A percentile compares a stretch with the other conserved stretches of the same genome.
Evolutionary conservation across 805 yeast genomes (phyloP).

Genomic region (Wickerhamiella spandovensis): DNA sequence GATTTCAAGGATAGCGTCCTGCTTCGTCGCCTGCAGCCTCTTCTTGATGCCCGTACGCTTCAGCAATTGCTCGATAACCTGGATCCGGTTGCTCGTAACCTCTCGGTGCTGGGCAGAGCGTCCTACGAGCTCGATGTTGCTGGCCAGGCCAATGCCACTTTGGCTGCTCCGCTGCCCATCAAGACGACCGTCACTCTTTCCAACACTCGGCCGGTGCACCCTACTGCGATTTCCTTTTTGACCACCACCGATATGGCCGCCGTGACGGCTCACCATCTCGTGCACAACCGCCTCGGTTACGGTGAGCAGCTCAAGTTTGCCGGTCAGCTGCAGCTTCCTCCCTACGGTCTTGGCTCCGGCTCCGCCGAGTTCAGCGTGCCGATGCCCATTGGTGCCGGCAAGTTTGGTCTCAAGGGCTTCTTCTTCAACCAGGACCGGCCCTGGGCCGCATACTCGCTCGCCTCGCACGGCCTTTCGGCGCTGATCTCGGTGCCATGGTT

Average conservation of each 20-base stretch:
- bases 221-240: slow-evolving; percentile 6
- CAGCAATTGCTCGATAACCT: slow-evolving; percentile 15
- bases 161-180: slow-evolving; percentile 4
- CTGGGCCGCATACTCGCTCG: slow-evolving; percentile 42
- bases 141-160: neutral
- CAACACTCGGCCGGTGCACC: slow-evolving; percentile 8
- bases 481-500: slow-evolving; percentile 27
- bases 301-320: slow-evolving; percentile 14
- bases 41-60: slow-evolving; percentile 17
- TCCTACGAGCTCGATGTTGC: slow-evolving; percentile 7
- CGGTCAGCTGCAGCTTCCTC: slow-evolving; percentile 12
- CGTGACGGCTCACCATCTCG: slow-evolving; percentile 7
- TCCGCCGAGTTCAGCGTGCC: slow-evolving; percentile 11
- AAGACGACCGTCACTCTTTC: slow-evolving; percentile 12
- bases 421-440: slow-evolving; percentile 40
- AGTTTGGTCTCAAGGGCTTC: slow-evolving; percentile 23
- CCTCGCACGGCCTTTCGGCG: slow-evolving; percentile 30
- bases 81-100: slow-evolving; percentile 16
- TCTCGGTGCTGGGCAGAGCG: slow-evolving; percentile 13
- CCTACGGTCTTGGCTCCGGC: slow-evolving; percentile 15
- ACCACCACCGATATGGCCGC: slow-evolving; percentile 10
- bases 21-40: slow-evolving; percentile 18
- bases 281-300: slow-evolving; percentile 14
- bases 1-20: slow-evolving; percentile 19
- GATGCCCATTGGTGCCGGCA: slow-evolving; percentile 14